A percentile compares a stretch with the other conserved stretches of the same genome.
Conservation (phyloP, 176 grass and related monocot species). For the Hordeum vulgare region MorexV3_pseudomolecules_assembly NC_058518.1:493321773-493322272, state of each 20-base stretch:
- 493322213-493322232: neutral
- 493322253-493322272: constrained; percentile 20
- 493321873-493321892: neutral
- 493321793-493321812: constrained; percentile 1
- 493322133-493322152: neutral
- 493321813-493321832: constrained; percentile 61
- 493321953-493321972: neutral
- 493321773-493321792: constrained; percentile 10
- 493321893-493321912: neutral
- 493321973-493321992: neutral
- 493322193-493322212: neutral
- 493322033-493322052: neutral
- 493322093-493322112: neutral
- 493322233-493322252: neutral
- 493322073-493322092: neutral
- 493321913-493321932: neutral
- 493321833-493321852: constrained; percentile 6
- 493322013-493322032: constrained; percentile 21
- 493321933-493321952: neutral
- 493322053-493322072: neutral
- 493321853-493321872: neutral
- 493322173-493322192: neutral
- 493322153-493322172: neutral
- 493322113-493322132: neutral
- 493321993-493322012: neutral